Evolutionary conservation across 176 grass and related monocot species (phyloP).

Genomic region (Pontederia crassipes): DNA sequence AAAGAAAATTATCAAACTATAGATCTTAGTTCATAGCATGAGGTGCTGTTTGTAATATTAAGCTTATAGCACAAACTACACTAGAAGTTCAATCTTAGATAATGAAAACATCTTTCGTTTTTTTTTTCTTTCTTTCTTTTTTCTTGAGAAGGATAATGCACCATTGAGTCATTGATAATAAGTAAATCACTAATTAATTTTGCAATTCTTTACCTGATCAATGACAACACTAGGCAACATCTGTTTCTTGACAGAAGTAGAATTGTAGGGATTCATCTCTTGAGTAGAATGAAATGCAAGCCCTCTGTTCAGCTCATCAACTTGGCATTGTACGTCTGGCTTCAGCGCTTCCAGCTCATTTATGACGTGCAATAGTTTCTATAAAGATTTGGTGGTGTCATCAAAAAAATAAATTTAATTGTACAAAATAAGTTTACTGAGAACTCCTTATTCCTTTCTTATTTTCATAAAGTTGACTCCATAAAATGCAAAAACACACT

Average conservation of each 20-base stretch:
- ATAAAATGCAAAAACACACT: not conserved
- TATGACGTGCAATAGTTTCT: slow-evolving; percentile 82
- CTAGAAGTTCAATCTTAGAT: too few relatives aligned
- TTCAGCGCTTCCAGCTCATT: slow-evolving; percentile 87
- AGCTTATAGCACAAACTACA: too few relatives aligned
- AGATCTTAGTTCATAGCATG: not conserved
- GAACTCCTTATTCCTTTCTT: slow-evolving; percentile 3
- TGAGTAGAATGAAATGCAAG: slow-evolving; percentile 17
- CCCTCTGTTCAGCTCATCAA: slow-evolving; percentile 48
- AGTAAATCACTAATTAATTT: too few relatives aligned
- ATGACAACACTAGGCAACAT: slow-evolving; percentile 26
- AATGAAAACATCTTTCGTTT: too few relatives aligned
- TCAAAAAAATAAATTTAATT: not conserved
- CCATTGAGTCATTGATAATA: too few relatives aligned
- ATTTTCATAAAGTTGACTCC: too few relatives aligned
- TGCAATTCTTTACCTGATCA: slow-evolving; percentile 40
- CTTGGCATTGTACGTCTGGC: slow-evolving; percentile 58
- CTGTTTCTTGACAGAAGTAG: slow-evolving; percentile 25
- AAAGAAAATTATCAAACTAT: not conserved
- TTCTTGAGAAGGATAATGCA: too few relatives aligned
- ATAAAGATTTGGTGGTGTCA: slow-evolving; percentile 19
- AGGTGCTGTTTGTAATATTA: too few relatives aligned
- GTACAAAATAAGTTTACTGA: slow-evolving; percentile 6
- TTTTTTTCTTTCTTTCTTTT: too few relatives aligned
- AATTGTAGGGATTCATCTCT: slow-evolving; percentile 5